Conservation (phyloP, 1,284 basidiomycete species). For the Erythrobasidium hasegawianum region DNA sequence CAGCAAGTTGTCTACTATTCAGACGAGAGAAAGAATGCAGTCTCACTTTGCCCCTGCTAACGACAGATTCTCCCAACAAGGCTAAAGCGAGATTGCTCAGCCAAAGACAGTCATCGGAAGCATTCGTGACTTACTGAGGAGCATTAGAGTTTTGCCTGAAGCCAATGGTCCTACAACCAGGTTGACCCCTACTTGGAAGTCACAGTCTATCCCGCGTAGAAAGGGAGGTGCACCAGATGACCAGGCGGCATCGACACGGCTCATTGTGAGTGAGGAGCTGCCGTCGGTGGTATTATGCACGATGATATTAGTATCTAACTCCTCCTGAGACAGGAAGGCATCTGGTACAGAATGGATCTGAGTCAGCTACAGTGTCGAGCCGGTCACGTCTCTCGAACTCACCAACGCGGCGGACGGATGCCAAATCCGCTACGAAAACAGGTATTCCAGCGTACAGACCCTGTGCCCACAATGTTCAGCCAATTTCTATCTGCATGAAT, state of each 20-base stretch:
- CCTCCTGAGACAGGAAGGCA: not conserved
- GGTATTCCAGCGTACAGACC: not conserved
- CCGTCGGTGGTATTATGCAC: not conserved
- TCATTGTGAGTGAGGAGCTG: not conserved
- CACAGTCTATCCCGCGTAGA: not conserved
- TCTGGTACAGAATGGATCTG: not conserved
- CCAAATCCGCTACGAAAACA: not conserved
- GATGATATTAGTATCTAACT: not conserved
- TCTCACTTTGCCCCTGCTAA: constrained; percentile 70
- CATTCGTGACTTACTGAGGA: constrained; percentile 17
- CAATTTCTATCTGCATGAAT: not conserved
- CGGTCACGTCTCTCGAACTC: too few species aligned
- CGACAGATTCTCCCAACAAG: constrained; percentile 58
- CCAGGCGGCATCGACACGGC: not conserved
- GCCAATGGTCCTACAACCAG: constrained; percentile 67
- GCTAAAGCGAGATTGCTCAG: constrained; percentile 12
- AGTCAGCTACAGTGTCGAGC: too few species aligned
- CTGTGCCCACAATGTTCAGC: not conserved
- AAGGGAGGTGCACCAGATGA: not conserved
- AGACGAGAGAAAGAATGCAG: too few species aligned
- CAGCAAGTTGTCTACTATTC: too few species aligned
- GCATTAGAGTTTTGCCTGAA: constrained; percentile 39
- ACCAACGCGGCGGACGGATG: not conserved
- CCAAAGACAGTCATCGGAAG: too few species aligned
- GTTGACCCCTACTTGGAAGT: constrained; percentile 56